phyloP scores from a whole-genome alignment of 306 rosid genomes.

The Rosa chinensis region DNA sequence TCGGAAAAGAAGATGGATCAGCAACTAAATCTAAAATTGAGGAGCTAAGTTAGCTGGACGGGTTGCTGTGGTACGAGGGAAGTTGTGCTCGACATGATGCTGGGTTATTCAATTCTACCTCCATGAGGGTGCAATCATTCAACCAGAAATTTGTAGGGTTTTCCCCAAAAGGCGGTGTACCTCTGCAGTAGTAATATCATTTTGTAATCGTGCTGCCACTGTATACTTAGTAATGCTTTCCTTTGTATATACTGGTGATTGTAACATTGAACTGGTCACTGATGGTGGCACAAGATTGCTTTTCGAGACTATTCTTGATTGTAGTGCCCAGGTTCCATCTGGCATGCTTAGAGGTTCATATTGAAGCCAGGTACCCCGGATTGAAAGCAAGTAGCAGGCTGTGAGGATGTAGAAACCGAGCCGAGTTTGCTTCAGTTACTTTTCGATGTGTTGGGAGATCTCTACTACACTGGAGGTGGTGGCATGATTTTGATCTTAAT shows the following conservation, averaged over 20 bases:
- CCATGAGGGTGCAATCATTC: conserved; percentile 31
- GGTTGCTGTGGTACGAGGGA: conserved; percentile 26
- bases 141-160: conserved; percentile 33
- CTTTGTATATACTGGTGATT: conserved; percentile 66
- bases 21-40: conserved; percentile 40
- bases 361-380: conserved; percentile 14
- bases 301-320: conserved; percentile 36
- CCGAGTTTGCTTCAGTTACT: too few relatives aligned
- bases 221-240: conserved; percentile 24
- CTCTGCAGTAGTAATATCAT: conserved; percentile 37
- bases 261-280: conserved; percentile 65
- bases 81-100: conserved; percentile 28
- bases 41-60: conserved; percentile 20
- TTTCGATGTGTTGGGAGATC: not conserved
- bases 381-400: conserved; percentile 11
- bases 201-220: conserved; percentile 53
- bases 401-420: not conserved
- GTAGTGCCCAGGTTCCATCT: conserved; percentile 36
- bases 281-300: conserved; percentile 50
- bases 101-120: conserved; percentile 27
- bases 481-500: not conserved
- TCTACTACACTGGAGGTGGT: not conserved
- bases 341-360: conserved; percentile 24
- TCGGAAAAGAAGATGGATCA: conserved; percentile 94
- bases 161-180: conserved; percentile 42